phyloP scores from a whole-genome alignment of 2,329 filamentous ascomycete genomes.

The Huntiella omanensis region DNA sequence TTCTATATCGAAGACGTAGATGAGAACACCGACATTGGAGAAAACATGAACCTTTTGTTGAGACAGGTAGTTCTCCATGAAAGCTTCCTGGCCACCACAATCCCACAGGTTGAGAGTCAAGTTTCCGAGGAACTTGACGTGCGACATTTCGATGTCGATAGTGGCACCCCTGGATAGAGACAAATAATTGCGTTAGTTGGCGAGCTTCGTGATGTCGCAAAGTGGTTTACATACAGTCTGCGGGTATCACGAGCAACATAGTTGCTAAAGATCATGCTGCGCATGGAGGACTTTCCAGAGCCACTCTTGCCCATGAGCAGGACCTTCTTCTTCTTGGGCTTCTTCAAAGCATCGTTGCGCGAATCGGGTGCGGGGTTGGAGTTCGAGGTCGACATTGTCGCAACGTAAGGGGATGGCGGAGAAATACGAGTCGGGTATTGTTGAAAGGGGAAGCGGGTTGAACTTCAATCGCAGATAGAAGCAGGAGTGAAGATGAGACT shows the following conservation, averaged over 20 bases:
- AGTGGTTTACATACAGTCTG: conserved; percentile 37
- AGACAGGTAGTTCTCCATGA: conserved; percentile 95
- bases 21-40: conserved; percentile 85
- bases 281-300: conserved; percentile 95
- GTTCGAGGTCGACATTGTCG: conserved; percentile 1
- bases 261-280: conserved; percentile 97
- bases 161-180: conserved; percentile 49
- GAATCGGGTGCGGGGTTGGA: conserved; percentile 8
- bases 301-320: conserved; percentile 89
- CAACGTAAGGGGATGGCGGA: too few relatives aligned
- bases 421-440: too few relatives aligned
- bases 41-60: conserved; percentile 94
- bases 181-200: background rate
- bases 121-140: conserved; percentile 97
- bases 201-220: background rate
- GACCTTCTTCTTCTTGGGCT: conserved; percentile 72
- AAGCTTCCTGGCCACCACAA: conserved; percentile 94
- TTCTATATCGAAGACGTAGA: conserved; percentile 98
- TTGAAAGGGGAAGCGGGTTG: too few relatives aligned
- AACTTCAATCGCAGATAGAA: too few relatives aligned
- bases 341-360: conserved; percentile 32
- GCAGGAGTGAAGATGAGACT: too few relatives aligned
- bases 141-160: conserved; percentile 94
- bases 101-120: conserved; percentile 96
- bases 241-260: conserved; percentile 94